A percentile compares a stretch with the other conserved stretches of the same genome.
Evolutionary conservation across 768 basidiomycete species (phyloP).

Genomic region (Mycena indigotica): DNA sequence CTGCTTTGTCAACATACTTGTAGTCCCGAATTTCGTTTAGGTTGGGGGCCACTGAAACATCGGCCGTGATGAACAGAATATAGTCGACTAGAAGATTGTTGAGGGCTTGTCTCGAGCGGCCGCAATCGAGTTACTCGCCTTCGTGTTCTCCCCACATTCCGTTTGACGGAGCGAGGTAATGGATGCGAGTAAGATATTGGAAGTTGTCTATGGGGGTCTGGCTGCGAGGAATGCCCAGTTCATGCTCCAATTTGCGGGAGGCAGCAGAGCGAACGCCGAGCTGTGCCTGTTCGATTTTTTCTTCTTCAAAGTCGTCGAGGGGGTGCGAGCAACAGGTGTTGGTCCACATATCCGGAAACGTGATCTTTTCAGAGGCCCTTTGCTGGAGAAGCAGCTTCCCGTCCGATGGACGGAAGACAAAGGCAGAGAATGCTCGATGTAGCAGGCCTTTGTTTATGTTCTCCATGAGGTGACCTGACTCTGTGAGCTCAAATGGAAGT

Average conservation of each 20-base stretch:
- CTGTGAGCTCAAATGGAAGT: background rate
- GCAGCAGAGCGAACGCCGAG: conserved; percentile 89
- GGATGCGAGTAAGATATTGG: conserved; percentile 94
- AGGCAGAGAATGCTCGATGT: conserved; percentile 97
- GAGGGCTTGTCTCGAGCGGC: background rate
- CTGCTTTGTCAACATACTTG: conserved; percentile 89
- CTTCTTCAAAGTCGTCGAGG: conserved; percentile 85
- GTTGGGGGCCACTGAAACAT: conserved; percentile 83
- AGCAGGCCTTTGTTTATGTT: conserved; percentile 93
- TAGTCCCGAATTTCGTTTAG: conserved; percentile 88
- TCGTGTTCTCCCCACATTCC: conserved; percentile 99
- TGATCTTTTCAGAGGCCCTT: conserved; percentile 97
- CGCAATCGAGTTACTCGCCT: conserved; percentile 49
- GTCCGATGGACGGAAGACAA: conserved; percentile 92
- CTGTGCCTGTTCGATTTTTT: conserved; percentile 76
- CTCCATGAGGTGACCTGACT: conserved; percentile 91
- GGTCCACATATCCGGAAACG: conserved; percentile 99
- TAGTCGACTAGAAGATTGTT: conserved; percentile 78
- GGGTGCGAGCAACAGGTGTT: conserved; percentile 99
- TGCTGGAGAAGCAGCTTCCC: conserved; percentile 93
- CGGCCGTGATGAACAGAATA: conserved; percentile 90
- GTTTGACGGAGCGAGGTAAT: conserved; percentile 92
- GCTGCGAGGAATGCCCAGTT: conserved; percentile 83
- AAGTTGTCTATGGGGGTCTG: conserved; percentile 85
- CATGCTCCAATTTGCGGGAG: conserved; percentile 92